These are phyloP conservation scores for Aspergillus aculeatinus DNA, from an alignment of 2,329 filamentous ascomycete species.

Conservation along the genomic window DNA sequence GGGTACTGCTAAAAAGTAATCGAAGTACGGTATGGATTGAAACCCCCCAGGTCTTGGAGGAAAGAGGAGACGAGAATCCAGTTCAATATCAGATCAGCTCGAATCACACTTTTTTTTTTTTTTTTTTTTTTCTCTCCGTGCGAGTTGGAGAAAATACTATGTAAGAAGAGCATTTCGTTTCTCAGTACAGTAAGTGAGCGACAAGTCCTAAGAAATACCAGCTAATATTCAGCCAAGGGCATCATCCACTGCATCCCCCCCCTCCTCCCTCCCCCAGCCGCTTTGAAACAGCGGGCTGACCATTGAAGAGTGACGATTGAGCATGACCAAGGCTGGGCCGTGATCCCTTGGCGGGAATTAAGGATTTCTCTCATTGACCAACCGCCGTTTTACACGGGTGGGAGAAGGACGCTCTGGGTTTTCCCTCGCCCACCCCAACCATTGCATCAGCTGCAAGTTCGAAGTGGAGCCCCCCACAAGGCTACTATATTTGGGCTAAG, in stretches of 20 bases:
- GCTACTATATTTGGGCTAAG: constrained; percentile 22
- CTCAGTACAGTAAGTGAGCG: neutral
- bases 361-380: constrained; percentile 19
- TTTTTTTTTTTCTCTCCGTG: no score
- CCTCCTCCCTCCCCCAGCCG: neutral
- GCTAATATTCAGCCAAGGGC: neutral
- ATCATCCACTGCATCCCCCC: no score
- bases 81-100: no score
- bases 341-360: constrained; percentile 18
- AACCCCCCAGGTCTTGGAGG: no score
- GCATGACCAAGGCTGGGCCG: constrained; percentile 7
- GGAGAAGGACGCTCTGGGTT: no score
- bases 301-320: constrained; percentile 7
- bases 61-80: no score
- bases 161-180: neutral
- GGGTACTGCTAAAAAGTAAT: neutral
- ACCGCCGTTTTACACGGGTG: constrained; percentile 19
- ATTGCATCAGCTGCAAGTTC: no score
- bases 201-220: neutral
- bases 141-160: no score
- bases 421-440: no score
- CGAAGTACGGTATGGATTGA: neutral
- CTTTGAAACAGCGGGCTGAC: constrained; percentile 11
- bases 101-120: no score
- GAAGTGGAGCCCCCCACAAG: constrained; percentile 12